phyloP scores from a whole-genome alignment of 2,329 filamentous ascomycete genomes.

The Cercospora janseana region DNA sequence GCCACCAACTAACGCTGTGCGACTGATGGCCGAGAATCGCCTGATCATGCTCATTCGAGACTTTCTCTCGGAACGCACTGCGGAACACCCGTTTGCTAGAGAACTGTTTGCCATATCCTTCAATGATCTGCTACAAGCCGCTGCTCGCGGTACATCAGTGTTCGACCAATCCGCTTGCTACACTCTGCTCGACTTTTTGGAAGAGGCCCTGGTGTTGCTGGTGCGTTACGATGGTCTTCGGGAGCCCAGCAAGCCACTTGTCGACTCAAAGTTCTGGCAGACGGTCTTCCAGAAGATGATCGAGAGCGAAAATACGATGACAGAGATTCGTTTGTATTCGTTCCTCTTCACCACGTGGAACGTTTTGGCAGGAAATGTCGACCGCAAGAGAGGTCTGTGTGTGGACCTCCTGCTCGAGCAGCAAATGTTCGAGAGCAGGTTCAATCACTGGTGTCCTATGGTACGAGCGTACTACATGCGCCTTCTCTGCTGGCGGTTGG shows the following conservation, averaged over 20 bases:
- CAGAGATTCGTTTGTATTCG: constrained; percentile 78
- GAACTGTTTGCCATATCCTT: constrained; percentile 76
- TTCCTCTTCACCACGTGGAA: constrained; percentile 82
- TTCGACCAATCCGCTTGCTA: constrained; percentile 84
- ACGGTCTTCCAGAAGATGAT: constrained; percentile 76
- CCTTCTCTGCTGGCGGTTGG: constrained; percentile 83
- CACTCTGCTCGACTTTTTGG: constrained; percentile 85
- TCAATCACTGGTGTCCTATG: constrained; percentile 96
- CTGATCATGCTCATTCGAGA: constrained; percentile 79
- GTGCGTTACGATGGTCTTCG: constrained; percentile 57
- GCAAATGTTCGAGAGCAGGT: constrained; percentile 73
- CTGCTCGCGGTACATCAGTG: constrained; percentile 71
- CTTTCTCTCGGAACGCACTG: constrained; percentile 64
- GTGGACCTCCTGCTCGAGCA: constrained; percentile 72
- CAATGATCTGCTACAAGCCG: constrained; percentile 68
- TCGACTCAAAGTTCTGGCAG: constrained; percentile 85
- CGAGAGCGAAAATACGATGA: constrained; percentile 82
- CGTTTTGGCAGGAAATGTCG: constrained; percentile 62
- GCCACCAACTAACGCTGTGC: constrained; percentile 67
- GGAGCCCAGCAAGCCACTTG: constrained; percentile 46
- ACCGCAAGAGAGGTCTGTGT: constrained; percentile 68
- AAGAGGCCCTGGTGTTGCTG: constrained; percentile 71
- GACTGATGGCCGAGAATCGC: constrained; percentile 85
- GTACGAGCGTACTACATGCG: constrained; percentile 91
- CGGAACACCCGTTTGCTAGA: constrained; percentile 55